These are phyloP conservation scores for Phaeosphaeria sp. DNA, from an alignment of 2,329 filamentous ascomycete genomes.

Conservation along the genomic window DNA sequence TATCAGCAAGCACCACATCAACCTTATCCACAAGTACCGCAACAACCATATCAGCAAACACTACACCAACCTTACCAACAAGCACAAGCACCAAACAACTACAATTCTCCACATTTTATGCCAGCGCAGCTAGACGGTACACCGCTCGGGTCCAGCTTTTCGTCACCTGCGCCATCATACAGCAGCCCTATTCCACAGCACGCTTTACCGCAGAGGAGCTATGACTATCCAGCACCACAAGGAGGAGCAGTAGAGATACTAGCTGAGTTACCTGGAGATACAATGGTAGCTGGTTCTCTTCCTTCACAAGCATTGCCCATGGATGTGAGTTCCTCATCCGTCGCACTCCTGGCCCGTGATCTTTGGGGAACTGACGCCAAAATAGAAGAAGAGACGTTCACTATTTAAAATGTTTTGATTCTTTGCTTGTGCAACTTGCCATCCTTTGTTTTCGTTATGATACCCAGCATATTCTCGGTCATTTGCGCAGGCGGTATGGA, in stretches of 20 bases:
- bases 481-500: not conserved
- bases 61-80: slow-evolving; percentile 8
- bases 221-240: slow-evolving; percentile 16
- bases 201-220: slow-evolving; percentile 8
- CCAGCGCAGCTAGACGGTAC: slow-evolving; percentile 1
- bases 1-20: slow-evolving; percentile 2
- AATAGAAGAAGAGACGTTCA: slow-evolving; percentile 32
- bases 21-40: slow-evolving; percentile 5
- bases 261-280: slow-evolving; percentile 23
- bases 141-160: slow-evolving; percentile 9
- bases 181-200: slow-evolving; percentile 14
- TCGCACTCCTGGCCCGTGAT: slow-evolving; percentile 3
- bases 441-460: slow-evolving; percentile 3
- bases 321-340: slow-evolving; percentile 19
- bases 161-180: slow-evolving; percentile 22
- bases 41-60: not conserved
- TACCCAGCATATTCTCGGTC: slow-evolving; percentile 4
- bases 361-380: slow-evolving; percentile 12
- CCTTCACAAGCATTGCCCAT: slow-evolving; percentile 16
- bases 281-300: slow-evolving; percentile 13
- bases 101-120: slow-evolving; percentile 6
- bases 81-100: slow-evolving; percentile 13
- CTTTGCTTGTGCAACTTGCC: not conserved
- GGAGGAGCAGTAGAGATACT: slow-evolving; percentile 23
- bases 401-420: slow-evolving; percentile 30